Base-by-base conservation (phyloP, 768 basidiomycete genomes). In the Mycena chlorophos region DNA sequence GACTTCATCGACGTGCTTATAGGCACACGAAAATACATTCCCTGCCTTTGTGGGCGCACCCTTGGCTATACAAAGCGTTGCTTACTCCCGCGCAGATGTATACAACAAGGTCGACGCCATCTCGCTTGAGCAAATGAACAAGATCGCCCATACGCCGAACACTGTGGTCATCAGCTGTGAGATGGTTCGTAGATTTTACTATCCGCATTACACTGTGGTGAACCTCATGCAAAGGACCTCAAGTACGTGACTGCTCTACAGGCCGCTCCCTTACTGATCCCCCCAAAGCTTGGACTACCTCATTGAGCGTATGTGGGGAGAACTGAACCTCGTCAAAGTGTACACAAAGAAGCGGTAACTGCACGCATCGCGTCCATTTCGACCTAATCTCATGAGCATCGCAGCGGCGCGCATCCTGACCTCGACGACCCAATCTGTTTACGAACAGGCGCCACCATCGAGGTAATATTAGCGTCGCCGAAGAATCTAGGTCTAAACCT, bases 1-100 rank as follows among this genome's bases (percentile, higher is more conserved):
- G 93, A 98, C 68, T 97, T 99, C 66, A 96, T 99, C 60, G 97
- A 99, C 68, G 92, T 98, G n/a, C 79, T 99, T 22, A 91, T 99
- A 49, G 97, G 94, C 20, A 95, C 89, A 5, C 83, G 96, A 63
- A 98, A 98, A 79, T 98, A 98, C 65, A 81, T 97, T 2, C 93
- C 92, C 17, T 96, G 94, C 69, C 79, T 98, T 40, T 98, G 89
- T 90, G 63, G 60, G 87, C 73, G 27, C 16, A 31, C 34, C 22
- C 31, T 19, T 26, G 13, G 48, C 38, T 31, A 25, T 20, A 10
- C 25, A 5, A 23, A 42, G 3, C n/a, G 52, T 40, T 6, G 34
- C 31, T 20, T 30, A 5, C 31, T 56, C 23, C 16, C 48, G 20
- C 20, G 17, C 56, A 91, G 89, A 92, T 71, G 94, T 95, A 6